Percentiles rank a stretch among this genome's conserved stretches.
Evolutionary conservation across 2,329 filamentous ascomycete genomes (phyloP).

Genomic region (Pestalotiopsis sp.): DNA sequence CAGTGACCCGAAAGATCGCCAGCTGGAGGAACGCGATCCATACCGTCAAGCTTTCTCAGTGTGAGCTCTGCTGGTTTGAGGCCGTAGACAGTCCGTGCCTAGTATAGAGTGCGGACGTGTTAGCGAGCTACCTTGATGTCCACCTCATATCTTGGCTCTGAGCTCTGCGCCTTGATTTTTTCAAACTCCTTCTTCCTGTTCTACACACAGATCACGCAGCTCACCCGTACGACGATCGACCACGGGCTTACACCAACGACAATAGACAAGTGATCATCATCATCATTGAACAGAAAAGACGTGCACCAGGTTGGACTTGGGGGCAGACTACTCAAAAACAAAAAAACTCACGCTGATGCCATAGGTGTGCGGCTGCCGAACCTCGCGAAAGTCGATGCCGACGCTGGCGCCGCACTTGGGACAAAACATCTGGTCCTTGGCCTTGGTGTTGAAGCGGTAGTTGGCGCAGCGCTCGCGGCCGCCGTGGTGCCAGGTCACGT

Average conservation of each 20-base stretch:
- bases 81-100: constrained; percentile 45
- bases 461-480: constrained; percentile 35
- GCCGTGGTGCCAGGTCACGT: constrained; percentile 46
- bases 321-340: not conserved
- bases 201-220: no score
- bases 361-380: constrained; percentile 32
- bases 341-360: constrained; percentile 45
- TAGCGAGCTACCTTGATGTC: constrained; percentile 1
- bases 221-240: no score
- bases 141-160: not conserved
- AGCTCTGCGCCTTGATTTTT: no score
- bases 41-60: constrained; percentile 40
- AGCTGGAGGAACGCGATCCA: constrained; percentile 33
- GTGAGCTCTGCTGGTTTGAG: constrained; percentile 42
- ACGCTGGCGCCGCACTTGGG: constrained; percentile 48
- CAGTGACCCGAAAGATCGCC: constrained; percentile 41
- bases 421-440: constrained; percentile 52
- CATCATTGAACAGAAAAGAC: not conserved
- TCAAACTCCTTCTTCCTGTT: no score
- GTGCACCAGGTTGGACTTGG: not conserved
- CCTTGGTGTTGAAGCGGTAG: constrained; percentile 51
- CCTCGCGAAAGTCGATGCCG: constrained; percentile 46
- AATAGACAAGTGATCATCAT: not conserved
- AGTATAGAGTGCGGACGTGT: not conserved
- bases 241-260: no score